These are phyloP conservation scores for Scutellaria galericulata DNA, from an alignment of 257 asterid genomes.

Conservation along the genomic window DNA sequence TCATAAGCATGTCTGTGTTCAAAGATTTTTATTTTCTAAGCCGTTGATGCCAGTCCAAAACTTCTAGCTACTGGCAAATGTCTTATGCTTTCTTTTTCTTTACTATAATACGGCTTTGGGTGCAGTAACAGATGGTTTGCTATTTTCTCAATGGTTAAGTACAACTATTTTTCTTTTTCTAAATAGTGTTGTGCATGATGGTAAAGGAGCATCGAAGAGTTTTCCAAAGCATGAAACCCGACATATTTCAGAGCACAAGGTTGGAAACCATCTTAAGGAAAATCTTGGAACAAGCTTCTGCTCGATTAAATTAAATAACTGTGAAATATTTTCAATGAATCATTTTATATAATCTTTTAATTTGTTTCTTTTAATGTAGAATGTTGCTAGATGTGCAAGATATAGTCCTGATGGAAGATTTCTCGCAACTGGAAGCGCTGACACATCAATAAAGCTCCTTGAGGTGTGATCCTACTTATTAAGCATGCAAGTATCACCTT, in stretches of 20 bases:
- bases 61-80: slow-evolving; percentile 1
- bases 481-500: slow-evolving; percentile 25
- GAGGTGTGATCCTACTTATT: slow-evolving; percentile 53
- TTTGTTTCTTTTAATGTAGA: slow-evolving; percentile 37
- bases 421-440: slow-evolving; percentile 91
- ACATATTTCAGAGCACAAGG: slow-evolving; percentile 90
- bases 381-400: slow-evolving; percentile 82
- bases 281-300: slow-evolving; percentile 25
- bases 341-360: slow-evolving; percentile 4
- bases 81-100: slow-evolving; percentile 21
- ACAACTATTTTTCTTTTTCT: slow-evolving; percentile 16
- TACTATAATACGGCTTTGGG: slow-evolving; percentile 13
- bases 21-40: background rate
- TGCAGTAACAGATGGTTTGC: slow-evolving; percentile 25
- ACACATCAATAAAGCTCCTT: slow-evolving; percentile 77
- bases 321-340: slow-evolving; percentile 32
- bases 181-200: slow-evolving; percentile 59
- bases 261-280: slow-evolving; percentile 37
- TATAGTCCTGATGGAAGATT: slow-evolving; percentile 89
- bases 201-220: slow-evolving; percentile 69
- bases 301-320: slow-evolving; percentile 3
- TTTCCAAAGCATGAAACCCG: slow-evolving; percentile 79
- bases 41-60: slow-evolving; percentile 11
- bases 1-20: slow-evolving; percentile 1
- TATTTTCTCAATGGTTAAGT: slow-evolving; percentile 12